Evolutionary conservation across 73 alveolate genomes (phyloP).

Genomic region (Paraurostyla sp.): DNA sequence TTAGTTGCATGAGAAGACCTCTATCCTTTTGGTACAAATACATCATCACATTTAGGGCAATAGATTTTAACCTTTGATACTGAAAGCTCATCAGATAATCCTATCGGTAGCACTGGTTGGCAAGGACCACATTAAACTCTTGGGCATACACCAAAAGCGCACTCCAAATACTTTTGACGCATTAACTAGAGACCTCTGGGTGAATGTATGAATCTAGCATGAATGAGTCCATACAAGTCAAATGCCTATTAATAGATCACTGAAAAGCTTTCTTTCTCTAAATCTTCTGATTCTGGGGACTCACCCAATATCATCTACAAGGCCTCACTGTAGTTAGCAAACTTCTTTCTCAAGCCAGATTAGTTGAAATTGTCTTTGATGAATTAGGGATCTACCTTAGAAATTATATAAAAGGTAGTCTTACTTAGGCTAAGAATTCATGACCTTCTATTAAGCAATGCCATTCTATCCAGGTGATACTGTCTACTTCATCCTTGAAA

Average conservation of each 20-base stretch:
- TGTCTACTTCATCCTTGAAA: neutral
- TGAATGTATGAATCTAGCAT: constrained; percentile 94
- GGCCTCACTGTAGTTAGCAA: constrained; percentile 44
- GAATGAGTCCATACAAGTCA: constrained; percentile 97
- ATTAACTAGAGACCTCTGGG: constrained; percentile 90
- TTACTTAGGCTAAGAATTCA: constrained; percentile 82
- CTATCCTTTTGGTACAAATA: constrained; percentile 90
- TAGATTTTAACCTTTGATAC: constrained; percentile 91
- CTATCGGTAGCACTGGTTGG: constrained; percentile 91
- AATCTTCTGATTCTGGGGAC: constrained; percentile 91
- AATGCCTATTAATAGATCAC: constrained; percentile 91
- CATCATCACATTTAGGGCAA: constrained; percentile 97
- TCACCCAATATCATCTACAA: constrained; percentile 29
- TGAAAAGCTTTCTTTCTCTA: constrained; percentile 88
- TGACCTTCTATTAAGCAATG: constrained; percentile 96
- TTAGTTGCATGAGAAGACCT: constrained; percentile 75
- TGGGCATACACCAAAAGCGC: constrained; percentile 93
- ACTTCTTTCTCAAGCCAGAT: constrained; percentile 82
- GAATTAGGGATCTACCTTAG: constrained; percentile 92
- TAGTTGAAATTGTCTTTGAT: constrained; percentile 89
- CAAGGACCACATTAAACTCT: constrained; percentile 92
- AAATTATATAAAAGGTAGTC: neutral
- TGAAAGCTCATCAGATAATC: constrained; percentile 89
- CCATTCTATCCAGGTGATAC: constrained; percentile 90
- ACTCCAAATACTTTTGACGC: constrained; percentile 78